phyloP scores from a whole-genome alignment of 1,284 basidiomycete species.

The Ustilago shanxiensis region DNA sequence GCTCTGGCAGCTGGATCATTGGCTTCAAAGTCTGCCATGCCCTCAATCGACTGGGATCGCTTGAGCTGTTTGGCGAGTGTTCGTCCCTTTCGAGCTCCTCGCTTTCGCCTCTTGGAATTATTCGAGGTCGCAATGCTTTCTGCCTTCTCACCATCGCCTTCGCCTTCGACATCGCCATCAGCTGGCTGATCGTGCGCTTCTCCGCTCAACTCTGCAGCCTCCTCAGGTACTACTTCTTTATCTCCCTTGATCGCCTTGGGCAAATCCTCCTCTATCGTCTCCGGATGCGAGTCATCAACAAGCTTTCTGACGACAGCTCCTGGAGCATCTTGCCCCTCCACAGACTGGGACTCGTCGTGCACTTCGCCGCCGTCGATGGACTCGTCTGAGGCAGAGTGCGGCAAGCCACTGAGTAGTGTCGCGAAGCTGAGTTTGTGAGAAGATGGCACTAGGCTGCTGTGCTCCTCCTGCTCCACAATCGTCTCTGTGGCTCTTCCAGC shows the following conservation, averaged over 20 bases:
- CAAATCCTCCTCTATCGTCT: background rate
- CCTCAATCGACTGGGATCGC: constrained; percentile 55
- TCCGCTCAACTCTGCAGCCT: constrained; percentile 4
- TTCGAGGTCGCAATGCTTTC: constrained; percentile 41
- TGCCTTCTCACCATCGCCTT: constrained; percentile 22
- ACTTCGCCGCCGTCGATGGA: background rate
- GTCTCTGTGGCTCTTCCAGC: constrained; percentile 1
- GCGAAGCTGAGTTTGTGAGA: background rate
- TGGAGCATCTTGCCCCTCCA: background rate
- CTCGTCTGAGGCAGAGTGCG: background rate
- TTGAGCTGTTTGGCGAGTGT: constrained; percentile 59
- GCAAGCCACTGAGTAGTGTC: background rate
- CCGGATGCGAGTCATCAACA: background rate
- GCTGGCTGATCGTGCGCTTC: background rate
- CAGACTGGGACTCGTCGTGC: background rate
- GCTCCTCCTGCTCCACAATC: constrained; percentile 21
- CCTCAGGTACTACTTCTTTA: constrained; percentile 6
- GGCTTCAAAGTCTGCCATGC: constrained; percentile 29
- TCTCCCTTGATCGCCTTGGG: background rate
- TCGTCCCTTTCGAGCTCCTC: constrained; percentile 58
- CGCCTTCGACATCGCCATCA: constrained; percentile 6
- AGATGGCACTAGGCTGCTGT: background rate
- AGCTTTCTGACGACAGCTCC: no score
- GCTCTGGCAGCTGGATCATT: constrained; percentile 33
- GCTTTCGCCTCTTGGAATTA: constrained; percentile 57